Conservation (phyloP, 306 rosid species). For the Cucumis melo region DNA sequence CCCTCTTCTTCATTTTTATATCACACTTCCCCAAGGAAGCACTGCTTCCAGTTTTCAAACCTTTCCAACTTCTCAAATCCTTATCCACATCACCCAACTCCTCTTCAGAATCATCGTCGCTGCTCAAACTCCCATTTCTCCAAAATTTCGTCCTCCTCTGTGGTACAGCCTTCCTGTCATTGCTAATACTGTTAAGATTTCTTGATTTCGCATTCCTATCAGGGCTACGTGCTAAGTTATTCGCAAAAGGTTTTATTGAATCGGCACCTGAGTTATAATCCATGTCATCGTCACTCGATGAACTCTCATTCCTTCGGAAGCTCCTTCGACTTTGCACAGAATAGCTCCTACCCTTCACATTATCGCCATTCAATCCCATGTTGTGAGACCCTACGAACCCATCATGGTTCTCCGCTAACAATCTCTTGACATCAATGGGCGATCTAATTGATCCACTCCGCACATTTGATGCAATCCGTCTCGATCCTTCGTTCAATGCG, state of each 20-base stretch:
- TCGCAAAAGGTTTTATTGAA: slow-evolving; percentile 9
- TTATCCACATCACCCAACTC: background rate
- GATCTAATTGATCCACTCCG: slow-evolving; percentile 16
- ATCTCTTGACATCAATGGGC: slow-evolving; percentile 25
- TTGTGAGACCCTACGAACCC: background rate
- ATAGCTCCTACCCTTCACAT: slow-evolving; percentile 29
- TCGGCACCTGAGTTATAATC: slow-evolving; percentile 15
- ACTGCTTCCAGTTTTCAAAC: slow-evolving; percentile 41
- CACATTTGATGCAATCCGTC: background rate
- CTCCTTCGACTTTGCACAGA: slow-evolving; percentile 23
- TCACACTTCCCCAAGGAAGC: slow-evolving; percentile 73
- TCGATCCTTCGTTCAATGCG: background rate
- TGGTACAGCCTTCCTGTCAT: slow-evolving; percentile 4
- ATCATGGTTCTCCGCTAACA: slow-evolving; percentile 12
- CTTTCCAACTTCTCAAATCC: background rate
- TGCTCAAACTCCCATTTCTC: slow-evolving; percentile 31
- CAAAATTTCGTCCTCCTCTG: slow-evolving; percentile 16
- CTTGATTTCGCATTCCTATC: slow-evolving; percentile 1
- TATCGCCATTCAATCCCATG: background rate
- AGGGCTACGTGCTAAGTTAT: slow-evolving; percentile 11
- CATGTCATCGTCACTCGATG: slow-evolving; percentile 19
- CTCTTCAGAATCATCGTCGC: slow-evolving; percentile 24
- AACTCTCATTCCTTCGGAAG: slow-evolving; percentile 28
- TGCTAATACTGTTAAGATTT: background rate
- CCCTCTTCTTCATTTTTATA: slow-evolving; percentile 49